These are phyloP conservation scores for Solanum neorickii DNA, from an alignment of 257 asterid genomes.

Conservation along the genomic window DNA sequence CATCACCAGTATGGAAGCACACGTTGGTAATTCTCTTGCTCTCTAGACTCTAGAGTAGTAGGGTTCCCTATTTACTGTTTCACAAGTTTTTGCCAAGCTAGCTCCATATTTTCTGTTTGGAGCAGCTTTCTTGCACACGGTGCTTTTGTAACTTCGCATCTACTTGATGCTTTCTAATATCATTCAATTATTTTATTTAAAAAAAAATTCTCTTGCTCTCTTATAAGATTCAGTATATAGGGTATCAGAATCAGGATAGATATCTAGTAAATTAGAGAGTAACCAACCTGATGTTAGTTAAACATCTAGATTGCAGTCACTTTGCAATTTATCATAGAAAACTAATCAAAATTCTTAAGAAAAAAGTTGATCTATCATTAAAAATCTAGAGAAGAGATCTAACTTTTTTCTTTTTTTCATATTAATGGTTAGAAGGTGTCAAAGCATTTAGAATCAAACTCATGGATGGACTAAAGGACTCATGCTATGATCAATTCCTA, in stretches of 20 bases:
- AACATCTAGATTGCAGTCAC: neutral
- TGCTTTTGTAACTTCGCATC: no score
- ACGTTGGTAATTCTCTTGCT: no score
- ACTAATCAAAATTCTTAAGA: neutral
- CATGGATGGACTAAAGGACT: neutral
- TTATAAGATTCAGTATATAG: neutral
- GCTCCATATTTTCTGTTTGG: no score
- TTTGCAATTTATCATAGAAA: neutral
- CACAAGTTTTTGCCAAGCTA: no score
- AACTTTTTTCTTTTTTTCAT: neutral
- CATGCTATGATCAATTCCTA: neutral
- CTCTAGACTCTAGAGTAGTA: neutral
- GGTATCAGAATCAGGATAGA: neutral
- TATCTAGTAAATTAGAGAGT: neutral
- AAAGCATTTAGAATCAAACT: neutral
- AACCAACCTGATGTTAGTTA: neutral
- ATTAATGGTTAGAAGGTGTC: neutral
- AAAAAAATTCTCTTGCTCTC: neutral
- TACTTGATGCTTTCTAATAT: no score
- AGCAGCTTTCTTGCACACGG: no score
- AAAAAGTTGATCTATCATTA: neutral
- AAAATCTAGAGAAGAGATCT: neutral
- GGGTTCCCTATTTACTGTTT: no score
- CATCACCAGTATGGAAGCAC: neutral
- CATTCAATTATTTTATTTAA: no score